phyloP scores from a whole-genome alignment of 176 grass and related monocot species.

The Aegilops umbellulata region DNA sequence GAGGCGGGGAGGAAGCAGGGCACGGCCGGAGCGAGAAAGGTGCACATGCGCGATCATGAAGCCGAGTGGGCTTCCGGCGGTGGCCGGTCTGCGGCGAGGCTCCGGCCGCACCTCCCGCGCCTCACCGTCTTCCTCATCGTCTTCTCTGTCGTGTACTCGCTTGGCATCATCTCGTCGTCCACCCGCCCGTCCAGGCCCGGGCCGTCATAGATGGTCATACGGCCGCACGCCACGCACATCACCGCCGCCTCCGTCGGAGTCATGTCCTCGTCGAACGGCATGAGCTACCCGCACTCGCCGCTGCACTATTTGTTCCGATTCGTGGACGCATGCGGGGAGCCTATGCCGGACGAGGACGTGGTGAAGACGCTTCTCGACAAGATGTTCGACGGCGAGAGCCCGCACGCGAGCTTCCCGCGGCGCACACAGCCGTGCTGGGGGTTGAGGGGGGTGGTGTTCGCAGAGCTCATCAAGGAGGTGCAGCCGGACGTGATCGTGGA shows the following conservation, averaged over 20 bases:
- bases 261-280: neutral
- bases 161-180: conserved; percentile 58
- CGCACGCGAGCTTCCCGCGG: conserved; percentile 38
- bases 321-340: conserved; percentile 44
- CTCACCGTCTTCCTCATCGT: conserved; percentile 48
- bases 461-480: conserved; percentile 59
- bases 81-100: neutral
- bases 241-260: neutral
- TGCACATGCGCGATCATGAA: conserved; percentile 46
- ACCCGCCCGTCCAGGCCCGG: conserved; percentile 15
- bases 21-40: too few relatives aligned
- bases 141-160: conserved; percentile 68
- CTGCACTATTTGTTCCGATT: conserved; percentile 82
- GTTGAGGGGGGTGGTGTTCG: conserved; percentile 73
- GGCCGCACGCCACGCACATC: conserved; percentile 23
- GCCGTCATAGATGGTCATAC: conserved; percentile 27
- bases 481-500: conserved; percentile 65
- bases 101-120: conserved; percentile 39
- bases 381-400: conserved; percentile 48
- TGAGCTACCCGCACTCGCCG: conserved; percentile 3
- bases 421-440: conserved; percentile 57
- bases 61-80: neutral
- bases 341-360: conserved; percentile 45
- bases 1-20: too few relatives aligned
- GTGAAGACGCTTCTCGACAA: conserved; percentile 48